These are phyloP conservation scores for Symmetrospora coprosmae DNA, from an alignment of 768 basidiomycete genomes.

Conservation along the genomic window DNA sequence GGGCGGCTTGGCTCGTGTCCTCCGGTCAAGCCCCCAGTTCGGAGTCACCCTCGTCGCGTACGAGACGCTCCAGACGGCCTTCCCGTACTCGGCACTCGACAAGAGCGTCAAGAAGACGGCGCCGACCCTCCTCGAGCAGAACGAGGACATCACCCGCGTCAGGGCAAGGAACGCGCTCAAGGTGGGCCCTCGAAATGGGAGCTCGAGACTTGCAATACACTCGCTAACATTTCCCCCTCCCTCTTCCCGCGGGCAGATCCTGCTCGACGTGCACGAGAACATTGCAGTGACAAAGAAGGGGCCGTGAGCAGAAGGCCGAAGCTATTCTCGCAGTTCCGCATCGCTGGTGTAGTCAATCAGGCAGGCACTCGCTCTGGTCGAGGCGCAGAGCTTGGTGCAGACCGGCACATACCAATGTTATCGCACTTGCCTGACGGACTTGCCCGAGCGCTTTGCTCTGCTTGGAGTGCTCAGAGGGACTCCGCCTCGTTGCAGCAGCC, in stretches of 20 bases:
- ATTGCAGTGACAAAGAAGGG: background rate
- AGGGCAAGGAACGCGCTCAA: slow-evolving; percentile 79
- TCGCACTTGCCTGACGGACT: no score
- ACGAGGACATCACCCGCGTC: slow-evolving; percentile 62
- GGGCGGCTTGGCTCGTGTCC: slow-evolving; percentile 71
- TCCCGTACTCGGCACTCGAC: slow-evolving; percentile 29
- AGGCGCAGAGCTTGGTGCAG: no score
- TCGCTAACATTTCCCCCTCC: background rate
- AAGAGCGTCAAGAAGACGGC: slow-evolving; percentile 19
- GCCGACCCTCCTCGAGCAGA: slow-evolving; percentile 31
- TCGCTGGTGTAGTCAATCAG: no score
- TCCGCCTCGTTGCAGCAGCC: no score
- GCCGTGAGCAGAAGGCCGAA: no score
- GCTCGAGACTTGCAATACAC: background rate
- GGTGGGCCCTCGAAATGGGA: slow-evolving; percentile 10
- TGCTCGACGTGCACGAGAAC: slow-evolving; percentile 7
- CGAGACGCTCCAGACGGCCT: slow-evolving; percentile 47
- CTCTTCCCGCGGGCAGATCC: background rate
- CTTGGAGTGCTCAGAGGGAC: no score
- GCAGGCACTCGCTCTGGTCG: no score
- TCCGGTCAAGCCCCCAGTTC: slow-evolving; percentile 64
- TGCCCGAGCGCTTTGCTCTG: no score
- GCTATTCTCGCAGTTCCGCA: background rate
- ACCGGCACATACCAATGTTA: no score
- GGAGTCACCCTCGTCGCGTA: slow-evolving; percentile 75